Evolutionary conservation across 202 grass and related monocot genomes (phyloP).

Genomic region (Hordeum pubiflorum): DNA sequence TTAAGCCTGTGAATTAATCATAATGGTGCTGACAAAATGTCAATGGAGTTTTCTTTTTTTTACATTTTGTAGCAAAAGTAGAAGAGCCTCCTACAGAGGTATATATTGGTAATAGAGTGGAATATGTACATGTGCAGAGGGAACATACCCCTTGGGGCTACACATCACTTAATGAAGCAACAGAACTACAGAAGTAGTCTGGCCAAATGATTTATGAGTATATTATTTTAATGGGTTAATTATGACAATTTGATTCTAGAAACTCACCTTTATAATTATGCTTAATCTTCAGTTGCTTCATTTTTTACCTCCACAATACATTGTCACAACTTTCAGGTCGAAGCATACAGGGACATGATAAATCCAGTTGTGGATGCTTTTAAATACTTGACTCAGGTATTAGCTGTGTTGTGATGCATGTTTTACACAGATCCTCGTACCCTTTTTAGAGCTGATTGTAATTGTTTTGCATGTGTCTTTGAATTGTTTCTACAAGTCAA

Average conservation of each 20-base stretch:
- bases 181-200: not conserved
- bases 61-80: not conserved
- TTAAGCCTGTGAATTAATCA: not conserved
- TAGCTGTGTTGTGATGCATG: not conserved
- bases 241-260: not conserved
- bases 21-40: not conserved
- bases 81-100: not conserved
- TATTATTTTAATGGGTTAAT: not conserved
- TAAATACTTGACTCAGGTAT: conserved; percentile 99
- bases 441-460: conserved; percentile 1
- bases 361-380: conserved; percentile 97
- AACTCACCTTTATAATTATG: not conserved
- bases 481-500: conserved; percentile 22
- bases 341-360: conserved; percentile 99
- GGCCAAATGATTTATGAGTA: not conserved
- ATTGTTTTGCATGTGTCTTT: conserved; percentile 6
- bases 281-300: not conserved
- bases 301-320: conserved; percentile 6
- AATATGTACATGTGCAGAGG: not conserved
- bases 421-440: not conserved
- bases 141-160: not conserved
- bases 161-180: not conserved
- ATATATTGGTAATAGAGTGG: not conserved
- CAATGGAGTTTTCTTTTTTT: not conserved
- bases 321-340: conserved; percentile 60